phyloP scores from a whole-genome alignment of 148 eudicot genomes.

The Persicaria maculosa region DNA sequence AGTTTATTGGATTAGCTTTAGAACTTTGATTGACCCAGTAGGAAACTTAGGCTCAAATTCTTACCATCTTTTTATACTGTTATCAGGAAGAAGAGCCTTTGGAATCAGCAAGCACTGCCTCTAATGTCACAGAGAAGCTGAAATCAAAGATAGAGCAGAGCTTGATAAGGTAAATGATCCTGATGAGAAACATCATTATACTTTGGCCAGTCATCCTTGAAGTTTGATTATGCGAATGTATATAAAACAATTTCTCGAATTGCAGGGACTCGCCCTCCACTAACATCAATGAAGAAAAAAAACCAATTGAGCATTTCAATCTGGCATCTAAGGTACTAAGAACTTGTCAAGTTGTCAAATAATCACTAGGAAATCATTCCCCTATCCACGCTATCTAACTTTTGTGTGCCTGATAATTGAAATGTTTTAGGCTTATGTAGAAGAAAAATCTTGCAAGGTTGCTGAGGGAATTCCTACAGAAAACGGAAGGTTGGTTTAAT shows the following conservation, averaged over 20 bases:
- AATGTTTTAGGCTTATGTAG: neutral
- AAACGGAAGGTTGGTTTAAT: conserved; percentile 31
- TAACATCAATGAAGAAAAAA: neutral
- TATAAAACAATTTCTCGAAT: neutral
- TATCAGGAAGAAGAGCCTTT: conserved; percentile 28
- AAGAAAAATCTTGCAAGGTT: conserved; percentile 19
- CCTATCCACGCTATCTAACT: neutral
- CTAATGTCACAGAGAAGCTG: conserved; percentile 7
- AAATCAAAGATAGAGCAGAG: conserved; percentile 17
- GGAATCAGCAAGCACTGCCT: conserved; percentile 21
- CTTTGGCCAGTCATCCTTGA: neutral
- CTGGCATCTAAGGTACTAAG: neutral
- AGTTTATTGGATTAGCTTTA: neutral
- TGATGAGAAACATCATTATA: neutral
- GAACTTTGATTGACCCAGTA: neutral
- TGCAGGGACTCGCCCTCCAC: neutral
- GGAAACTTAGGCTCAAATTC: neutral
- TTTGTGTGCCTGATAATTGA: neutral
- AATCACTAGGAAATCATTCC: neutral
- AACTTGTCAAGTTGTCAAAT: neutral
- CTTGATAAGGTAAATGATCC: conserved; percentile 21
- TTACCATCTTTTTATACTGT: neutral
- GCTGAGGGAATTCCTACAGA: conserved; percentile 17
- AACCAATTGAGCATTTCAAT: neutral
- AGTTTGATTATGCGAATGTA: neutral